Conservation (phyloP, 441 rosid species). For the Euphorbia schlechtendalii region DNA sequence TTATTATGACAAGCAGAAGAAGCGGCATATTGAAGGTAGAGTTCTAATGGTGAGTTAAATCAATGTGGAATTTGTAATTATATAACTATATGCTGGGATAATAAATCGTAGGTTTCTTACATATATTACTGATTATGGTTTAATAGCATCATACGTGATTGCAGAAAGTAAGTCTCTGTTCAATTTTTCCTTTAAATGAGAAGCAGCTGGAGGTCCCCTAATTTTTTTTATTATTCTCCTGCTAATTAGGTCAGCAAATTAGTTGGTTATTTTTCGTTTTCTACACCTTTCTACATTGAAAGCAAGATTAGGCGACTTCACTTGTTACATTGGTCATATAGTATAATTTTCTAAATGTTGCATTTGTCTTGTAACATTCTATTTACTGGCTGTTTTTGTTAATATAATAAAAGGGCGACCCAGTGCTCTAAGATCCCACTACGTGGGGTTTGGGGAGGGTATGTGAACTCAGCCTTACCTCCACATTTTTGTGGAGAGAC, state of each 20-base stretch:
- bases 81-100: background rate
- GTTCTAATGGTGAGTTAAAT: constrained; percentile 70
- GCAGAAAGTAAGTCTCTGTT: background rate
- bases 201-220: background rate
- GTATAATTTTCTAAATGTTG: background rate
- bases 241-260: background rate
- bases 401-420: too few relatives aligned
- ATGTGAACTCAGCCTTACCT: too few relatives aligned
- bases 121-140: background rate
- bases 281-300: background rate
- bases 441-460: too few relatives aligned
- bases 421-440: too few relatives aligned
- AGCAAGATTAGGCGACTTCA: background rate
- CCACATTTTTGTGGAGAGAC: too few relatives aligned
- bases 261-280: background rate
- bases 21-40: constrained; percentile 89
- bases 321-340: background rate
- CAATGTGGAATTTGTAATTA: background rate
- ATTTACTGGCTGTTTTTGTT: too few relatives aligned
- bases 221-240: background rate
- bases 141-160: background rate
- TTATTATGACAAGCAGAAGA: constrained; percentile 70
- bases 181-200: background rate
- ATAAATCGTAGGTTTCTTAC: background rate
- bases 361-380: background rate